These are phyloP conservation scores for Aspergillus melleus DNA, from an alignment of 2,329 filamentous ascomycete species.

Conservation along the genomic window DNA sequence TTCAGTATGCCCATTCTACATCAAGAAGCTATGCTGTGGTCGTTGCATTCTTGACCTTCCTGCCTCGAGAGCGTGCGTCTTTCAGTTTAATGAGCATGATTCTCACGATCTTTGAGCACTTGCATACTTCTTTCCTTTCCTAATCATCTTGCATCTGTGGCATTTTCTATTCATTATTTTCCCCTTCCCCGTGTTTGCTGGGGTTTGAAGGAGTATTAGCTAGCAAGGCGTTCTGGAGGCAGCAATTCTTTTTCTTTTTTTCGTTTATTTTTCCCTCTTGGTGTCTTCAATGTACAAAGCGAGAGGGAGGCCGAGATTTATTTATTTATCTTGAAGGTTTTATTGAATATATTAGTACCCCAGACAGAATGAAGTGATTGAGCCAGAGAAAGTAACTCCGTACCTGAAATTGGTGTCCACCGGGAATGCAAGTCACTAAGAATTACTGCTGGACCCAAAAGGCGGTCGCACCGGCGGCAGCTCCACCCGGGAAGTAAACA, in stretches of 20 bases:
- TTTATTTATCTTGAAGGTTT: not conserved
- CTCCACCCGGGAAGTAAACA: conserved; percentile 19
- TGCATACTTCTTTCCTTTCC: not conserved
- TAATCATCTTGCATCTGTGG: conserved; percentile 10
- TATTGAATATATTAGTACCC: conserved; percentile 1
- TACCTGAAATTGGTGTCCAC: not conserved
- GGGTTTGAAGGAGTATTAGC: conserved; percentile 10
- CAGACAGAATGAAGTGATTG: not conserved
- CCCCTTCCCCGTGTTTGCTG: not conserved
- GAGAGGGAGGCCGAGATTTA: not conserved
- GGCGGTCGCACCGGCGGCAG: conserved; percentile 13
- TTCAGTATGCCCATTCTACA: not conserved
- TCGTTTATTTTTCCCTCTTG: not conserved
- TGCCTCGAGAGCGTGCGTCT: not conserved
- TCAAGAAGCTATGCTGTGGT: not conserved
- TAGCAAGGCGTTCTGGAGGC: conserved; percentile 28
- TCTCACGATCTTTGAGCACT: not conserved
- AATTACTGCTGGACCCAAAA: conserved; percentile 2
- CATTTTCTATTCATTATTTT: conserved; percentile 4
- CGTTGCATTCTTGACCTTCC: not conserved
- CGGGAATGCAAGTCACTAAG: not conserved
- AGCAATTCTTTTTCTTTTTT: not conserved
- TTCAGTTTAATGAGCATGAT: not conserved
- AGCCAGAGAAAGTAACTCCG: not conserved
- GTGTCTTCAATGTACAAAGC: not conserved